phyloP scores from a whole-genome alignment of 208 protist genomes.

The Kentomonas sorsogonicus region DNA sequence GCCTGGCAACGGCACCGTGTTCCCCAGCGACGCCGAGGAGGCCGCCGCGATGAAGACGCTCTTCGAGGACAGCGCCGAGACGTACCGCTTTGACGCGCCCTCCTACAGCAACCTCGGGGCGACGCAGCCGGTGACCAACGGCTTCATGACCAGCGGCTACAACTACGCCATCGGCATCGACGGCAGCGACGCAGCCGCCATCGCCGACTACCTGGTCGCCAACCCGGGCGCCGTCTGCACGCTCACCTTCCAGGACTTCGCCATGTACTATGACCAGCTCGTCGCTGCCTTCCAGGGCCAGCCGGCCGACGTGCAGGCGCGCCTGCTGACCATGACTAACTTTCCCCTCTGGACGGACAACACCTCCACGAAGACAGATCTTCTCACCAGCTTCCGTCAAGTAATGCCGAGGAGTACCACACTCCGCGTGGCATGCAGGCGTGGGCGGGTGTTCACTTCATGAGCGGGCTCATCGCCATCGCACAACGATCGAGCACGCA shows the following conservation, averaged over 20 bases:
- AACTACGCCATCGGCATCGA: constrained; percentile 18
- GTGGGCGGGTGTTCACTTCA: constrained; percentile 11
- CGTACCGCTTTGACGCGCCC: constrained; percentile 8
- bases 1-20: background rate
- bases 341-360: constrained; percentile 44
- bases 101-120: background rate
- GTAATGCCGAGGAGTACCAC: too few species aligned
- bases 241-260: constrained; percentile 30
- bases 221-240: constrained; percentile 17
- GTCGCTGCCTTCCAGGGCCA: constrained; percentile 12
- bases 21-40: too few species aligned
- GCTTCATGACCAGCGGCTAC: constrained; percentile 8
- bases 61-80: constrained; percentile 7
- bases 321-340: constrained; percentile 29
- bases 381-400: too few species aligned
- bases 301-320: constrained; percentile 14
- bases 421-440: constrained; percentile 15
- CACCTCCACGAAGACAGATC: too few species aligned
- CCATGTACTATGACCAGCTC: constrained; percentile 21
- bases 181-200: constrained; percentile 1
- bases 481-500: constrained; percentile 17
- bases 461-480: constrained; percentile 6
- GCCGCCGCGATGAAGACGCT: too few species aligned
- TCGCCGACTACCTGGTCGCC: background rate
- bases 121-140: background rate